phyloP scores from a whole-genome alignment of 1,284 basidiomycete species.

The Apiotrichum mycotoxinovorans region DNA sequence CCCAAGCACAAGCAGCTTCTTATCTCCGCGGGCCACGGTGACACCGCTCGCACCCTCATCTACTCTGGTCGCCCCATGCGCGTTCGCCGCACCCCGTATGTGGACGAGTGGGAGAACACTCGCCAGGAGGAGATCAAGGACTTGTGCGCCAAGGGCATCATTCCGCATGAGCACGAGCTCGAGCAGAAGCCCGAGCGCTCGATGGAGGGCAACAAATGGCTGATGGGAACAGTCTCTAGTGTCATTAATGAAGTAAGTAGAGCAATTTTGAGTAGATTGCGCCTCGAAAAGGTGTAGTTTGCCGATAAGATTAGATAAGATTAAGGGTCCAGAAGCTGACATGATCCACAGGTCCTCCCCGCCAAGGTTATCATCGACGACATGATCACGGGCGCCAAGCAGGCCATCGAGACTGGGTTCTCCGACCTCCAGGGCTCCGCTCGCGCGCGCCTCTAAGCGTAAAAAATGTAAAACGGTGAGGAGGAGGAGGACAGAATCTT shows the following conservation, averaged over 20 bases:
- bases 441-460: background rate
- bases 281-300: too few relatives aligned
- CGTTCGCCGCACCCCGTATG: slow-evolving; percentile 74
- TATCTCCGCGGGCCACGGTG: slow-evolving; percentile 44
- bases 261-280: too few relatives aligned
- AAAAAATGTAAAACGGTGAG: background rate
- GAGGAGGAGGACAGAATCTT: too few relatives aligned
- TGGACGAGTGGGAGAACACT: slow-evolving; percentile 61
- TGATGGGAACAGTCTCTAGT: slow-evolving; percentile 74
- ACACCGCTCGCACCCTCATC: slow-evolving; percentile 70
- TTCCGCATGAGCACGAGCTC: slow-evolving; percentile 68
- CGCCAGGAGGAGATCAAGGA: slow-evolving; percentile 54
- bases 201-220: slow-evolving; percentile 53
- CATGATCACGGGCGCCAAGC: slow-evolving; percentile 55
- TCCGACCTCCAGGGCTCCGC: background rate
- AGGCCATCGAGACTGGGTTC: slow-evolving; percentile 31
- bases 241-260: slow-evolving; percentile 59
- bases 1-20: slow-evolving; percentile 29
- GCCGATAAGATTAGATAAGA: too few relatives aligned
- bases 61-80: slow-evolving; percentile 84
- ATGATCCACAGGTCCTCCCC: slow-evolving; percentile 64
- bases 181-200: slow-evolving; percentile 39
- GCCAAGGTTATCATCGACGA: slow-evolving; percentile 75
- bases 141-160: slow-evolving; percentile 68
- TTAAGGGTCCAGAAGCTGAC: too few relatives aligned